Evolutionary conservation across 208 protist species (phyloP).

Genomic region (Plasmodiophora brassicae): DNA sequence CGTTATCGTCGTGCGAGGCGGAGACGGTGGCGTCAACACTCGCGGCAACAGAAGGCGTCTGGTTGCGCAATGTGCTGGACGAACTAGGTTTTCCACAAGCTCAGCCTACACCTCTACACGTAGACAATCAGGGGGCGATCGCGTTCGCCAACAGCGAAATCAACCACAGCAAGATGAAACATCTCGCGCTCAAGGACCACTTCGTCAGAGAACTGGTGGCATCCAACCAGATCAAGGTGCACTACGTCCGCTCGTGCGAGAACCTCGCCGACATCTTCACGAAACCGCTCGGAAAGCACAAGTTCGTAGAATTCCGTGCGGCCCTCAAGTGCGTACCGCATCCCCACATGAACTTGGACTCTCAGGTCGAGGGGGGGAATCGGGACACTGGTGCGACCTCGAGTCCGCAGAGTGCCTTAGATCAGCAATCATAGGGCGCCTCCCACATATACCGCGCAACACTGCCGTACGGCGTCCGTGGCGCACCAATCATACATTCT

Average conservation of each 20-base stretch:
- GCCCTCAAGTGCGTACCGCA: neutral
- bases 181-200: neutral
- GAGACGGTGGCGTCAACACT: neutral
- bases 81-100: neutral
- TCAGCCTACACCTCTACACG: neutral
- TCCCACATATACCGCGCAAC: too few species aligned
- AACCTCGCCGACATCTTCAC: neutral
- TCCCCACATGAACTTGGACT: too few species aligned
- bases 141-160: neutral
- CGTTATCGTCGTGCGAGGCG: neutral
- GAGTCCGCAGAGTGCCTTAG: too few species aligned
- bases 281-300: neutral
- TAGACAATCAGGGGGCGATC: neutral
- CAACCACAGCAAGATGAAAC: slow-evolving; percentile 21
- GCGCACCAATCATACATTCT: too few species aligned
- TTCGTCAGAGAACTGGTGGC: neutral
- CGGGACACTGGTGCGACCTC: neutral
- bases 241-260: neutral
- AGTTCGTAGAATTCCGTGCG: neutral
- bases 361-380: neutral
- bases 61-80: neutral
- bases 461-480: too few species aligned
- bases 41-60: neutral
- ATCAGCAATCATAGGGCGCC: too few species aligned
- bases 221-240: neutral